Percentiles rank a stretch among this genome's conserved stretches.
phyloP scores from a whole-genome alignment of 75 land plant species.

The Cupressus sempervirens region DNA sequence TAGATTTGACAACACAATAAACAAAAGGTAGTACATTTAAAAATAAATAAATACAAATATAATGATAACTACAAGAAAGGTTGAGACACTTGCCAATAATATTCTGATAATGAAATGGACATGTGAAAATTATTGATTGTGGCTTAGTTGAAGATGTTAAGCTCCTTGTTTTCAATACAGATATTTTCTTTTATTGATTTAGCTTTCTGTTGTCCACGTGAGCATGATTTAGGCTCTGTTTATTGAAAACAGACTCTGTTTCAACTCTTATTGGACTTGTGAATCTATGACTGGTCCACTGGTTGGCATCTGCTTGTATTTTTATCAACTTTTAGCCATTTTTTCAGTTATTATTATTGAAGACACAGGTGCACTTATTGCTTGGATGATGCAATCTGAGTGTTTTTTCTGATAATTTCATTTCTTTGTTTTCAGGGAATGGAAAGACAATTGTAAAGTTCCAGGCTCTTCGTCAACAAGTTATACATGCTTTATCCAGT shows the following conservation, averaged over 20 bases:
- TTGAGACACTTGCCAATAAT: neutral
- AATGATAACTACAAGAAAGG: too few relatives aligned
- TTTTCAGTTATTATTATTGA: neutral
- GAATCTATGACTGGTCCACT: neutral
- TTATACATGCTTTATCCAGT: constrained; percentile 32
- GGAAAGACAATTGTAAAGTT: constrained; percentile 61
- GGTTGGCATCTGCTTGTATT: neutral
- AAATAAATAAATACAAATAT: too few relatives aligned
- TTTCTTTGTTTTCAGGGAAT: constrained; percentile 39
- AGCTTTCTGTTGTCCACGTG: neutral
- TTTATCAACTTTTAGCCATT: neutral
- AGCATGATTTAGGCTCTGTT: neutral
- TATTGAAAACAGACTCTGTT: neutral
- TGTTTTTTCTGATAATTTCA: neutral
- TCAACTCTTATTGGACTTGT: neutral
- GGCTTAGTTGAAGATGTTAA: neutral
- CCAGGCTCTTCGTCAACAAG: constrained; percentile 56
- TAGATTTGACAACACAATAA: too few relatives aligned
- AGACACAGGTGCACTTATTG: neutral
- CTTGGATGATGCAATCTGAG: neutral
- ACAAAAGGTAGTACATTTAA: too few relatives aligned
- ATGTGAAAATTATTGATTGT: neutral
- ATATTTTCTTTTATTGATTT: neutral
- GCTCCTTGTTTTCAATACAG: neutral
- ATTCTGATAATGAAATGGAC: neutral